These are phyloP conservation scores for Sporothrix phasma DNA, from an alignment of 2,329 filamentous ascomycete species.

Conservation along the genomic window DNA sequence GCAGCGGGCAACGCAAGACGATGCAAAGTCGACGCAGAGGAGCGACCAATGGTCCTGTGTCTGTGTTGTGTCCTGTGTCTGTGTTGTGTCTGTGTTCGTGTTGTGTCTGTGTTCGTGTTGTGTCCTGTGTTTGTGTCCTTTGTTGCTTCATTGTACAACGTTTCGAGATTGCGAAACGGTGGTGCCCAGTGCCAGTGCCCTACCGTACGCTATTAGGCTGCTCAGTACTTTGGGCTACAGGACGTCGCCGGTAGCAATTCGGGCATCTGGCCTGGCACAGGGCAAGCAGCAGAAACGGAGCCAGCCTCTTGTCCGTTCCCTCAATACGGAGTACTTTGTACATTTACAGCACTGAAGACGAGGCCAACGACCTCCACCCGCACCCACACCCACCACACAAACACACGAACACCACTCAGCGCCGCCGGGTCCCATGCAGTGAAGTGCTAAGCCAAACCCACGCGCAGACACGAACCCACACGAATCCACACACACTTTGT, in stretches of 20 bases:
- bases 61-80: too few relatives aligned
- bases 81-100: too few relatives aligned
- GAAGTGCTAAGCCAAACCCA: background rate
- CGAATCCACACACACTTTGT: background rate
- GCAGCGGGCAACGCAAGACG: background rate
- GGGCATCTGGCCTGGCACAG: background rate
- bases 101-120: too few relatives aligned
- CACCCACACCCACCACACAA: constrained; percentile 3
- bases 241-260: too few relatives aligned
- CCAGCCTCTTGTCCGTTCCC: background rate
- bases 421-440: background rate
- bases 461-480: background rate
- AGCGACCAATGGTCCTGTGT: too few relatives aligned
- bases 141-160: background rate
- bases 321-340: too few relatives aligned
- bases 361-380: constrained; percentile 1
- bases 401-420: too few relatives aligned
- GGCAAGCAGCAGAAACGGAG: background rate
- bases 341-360: background rate
- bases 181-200: too few relatives aligned
- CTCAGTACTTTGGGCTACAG: too few relatives aligned
- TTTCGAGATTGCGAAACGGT: background rate
- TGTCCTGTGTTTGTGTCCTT: background rate
- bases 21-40: background rate
- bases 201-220: too few relatives aligned